A percentile compares a stretch with the other conserved stretches of the same genome.
phyloP scores from a whole-genome alignment of 1,284 basidiomycete species.

The Irpex sp. region DNA sequence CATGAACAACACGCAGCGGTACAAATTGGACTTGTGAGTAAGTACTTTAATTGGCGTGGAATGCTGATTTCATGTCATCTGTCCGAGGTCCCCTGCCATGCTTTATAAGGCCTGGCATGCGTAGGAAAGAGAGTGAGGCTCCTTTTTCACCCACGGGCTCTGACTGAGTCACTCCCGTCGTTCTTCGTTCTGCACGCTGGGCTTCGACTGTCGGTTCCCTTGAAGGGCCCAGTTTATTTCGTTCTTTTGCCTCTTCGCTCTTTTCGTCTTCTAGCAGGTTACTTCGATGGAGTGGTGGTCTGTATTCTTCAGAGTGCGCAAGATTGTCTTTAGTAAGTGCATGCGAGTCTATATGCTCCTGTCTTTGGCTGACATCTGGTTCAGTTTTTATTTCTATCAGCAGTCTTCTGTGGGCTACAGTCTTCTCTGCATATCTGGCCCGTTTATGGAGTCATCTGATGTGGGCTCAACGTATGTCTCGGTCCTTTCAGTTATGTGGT shows the following conservation, averaged over 20 bases:
- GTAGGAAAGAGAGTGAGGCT: slow-evolving; percentile 13
- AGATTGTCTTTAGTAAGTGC: slow-evolving; percentile 28
- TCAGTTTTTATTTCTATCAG: slow-evolving; percentile 37
- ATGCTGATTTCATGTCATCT: slow-evolving; percentile 1
- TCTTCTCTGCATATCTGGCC: slow-evolving; percentile 37
- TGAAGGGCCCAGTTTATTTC: slow-evolving; percentile 14
- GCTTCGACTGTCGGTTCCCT: slow-evolving; percentile 18
- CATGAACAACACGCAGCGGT: background rate
- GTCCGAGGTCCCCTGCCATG: background rate
- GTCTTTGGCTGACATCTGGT: slow-evolving; percentile 4
- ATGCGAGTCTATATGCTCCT: background rate
- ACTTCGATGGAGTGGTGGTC: slow-evolving; percentile 29
- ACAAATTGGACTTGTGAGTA: background rate
- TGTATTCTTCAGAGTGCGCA: slow-evolving; percentile 28
- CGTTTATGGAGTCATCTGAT: slow-evolving; percentile 37
- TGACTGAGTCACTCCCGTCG: slow-evolving; percentile 30
- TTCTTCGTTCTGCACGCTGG: slow-evolving; percentile 16
- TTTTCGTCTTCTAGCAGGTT: slow-evolving; percentile 1
- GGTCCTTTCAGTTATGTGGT: background rate
- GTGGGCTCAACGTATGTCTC: slow-evolving; percentile 35
- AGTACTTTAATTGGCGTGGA: background rate
- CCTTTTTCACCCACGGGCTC: slow-evolving; percentile 21
- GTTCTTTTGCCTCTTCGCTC: slow-evolving; percentile 15
- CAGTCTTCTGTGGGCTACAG: slow-evolving; percentile 34
- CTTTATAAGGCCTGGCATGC: slow-evolving; percentile 12